Conservation (phyloP, 169 alveolate genomes). For the Toxoplasma gondii region DNA sequence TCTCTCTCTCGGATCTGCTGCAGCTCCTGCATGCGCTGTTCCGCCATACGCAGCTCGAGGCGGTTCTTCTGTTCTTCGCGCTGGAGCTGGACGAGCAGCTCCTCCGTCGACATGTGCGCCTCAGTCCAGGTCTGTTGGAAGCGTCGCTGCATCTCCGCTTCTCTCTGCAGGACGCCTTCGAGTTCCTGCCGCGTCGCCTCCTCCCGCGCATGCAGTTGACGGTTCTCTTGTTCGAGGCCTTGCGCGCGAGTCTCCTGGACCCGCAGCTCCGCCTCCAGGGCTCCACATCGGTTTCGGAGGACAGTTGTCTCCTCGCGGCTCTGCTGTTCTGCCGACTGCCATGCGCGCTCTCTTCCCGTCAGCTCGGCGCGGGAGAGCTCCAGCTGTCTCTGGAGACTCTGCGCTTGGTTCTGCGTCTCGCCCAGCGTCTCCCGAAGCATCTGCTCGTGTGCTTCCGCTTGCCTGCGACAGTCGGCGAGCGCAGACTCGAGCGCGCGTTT, state of each 20-base stretch:
- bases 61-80: constrained; percentile 9
- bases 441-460: constrained; percentile 21
- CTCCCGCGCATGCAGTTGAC: background rate
- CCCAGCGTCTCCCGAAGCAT: constrained; percentile 24
- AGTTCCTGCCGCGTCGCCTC: constrained; percentile 1
- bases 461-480: constrained; percentile 18
- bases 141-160: constrained; percentile 18
- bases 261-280: constrained; percentile 15
- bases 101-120: constrained; percentile 23
- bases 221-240: background rate
- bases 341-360: constrained; percentile 6
- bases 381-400: constrained; percentile 10
- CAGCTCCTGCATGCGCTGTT: background rate
- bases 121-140: constrained; percentile 30
- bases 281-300: background rate
- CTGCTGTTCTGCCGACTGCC: background rate
- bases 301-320: constrained; percentile 10
- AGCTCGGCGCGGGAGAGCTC: constrained; percentile 23
- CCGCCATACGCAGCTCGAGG: background rate
- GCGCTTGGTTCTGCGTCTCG: constrained; percentile 18
- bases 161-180: background rate
- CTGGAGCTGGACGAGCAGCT: constrained; percentile 14
- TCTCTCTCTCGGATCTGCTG: constrained; percentile 29
- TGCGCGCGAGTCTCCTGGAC: background rate
- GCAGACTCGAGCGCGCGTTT: constrained; percentile 3